These are phyloP conservation scores for Prunus padus DNA, from an alignment of 306 rosid genomes.

Conservation along the genomic window DNA sequence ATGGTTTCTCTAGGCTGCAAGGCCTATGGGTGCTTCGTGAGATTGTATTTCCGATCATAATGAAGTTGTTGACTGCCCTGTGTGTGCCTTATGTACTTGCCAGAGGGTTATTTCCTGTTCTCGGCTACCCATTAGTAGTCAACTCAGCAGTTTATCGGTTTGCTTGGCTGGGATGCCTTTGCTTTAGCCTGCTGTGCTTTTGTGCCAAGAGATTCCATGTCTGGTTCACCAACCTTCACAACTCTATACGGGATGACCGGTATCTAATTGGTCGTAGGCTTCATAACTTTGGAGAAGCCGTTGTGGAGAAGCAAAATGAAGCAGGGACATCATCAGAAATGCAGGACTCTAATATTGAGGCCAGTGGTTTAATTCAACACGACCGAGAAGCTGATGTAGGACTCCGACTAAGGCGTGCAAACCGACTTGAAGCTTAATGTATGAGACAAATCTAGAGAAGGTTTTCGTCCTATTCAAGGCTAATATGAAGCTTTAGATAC, in stretches of 20 bases:
- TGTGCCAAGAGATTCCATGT: conserved; percentile 96
- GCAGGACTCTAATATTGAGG: conserved; percentile 33
- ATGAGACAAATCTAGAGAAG: not conserved
- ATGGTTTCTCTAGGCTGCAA: conserved; percentile 94
- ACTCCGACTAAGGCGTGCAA: conserved; percentile 57
- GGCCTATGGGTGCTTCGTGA: conserved; percentile 97
- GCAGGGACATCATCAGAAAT: conserved; percentile 35
- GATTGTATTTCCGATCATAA: conserved; percentile 90
- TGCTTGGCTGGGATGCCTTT: conserved; percentile 98
- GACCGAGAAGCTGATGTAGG: conserved; percentile 71
- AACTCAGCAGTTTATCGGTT: conserved; percentile 96
- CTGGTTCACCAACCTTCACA: conserved; percentile 98
- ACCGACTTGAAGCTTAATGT: conserved; percentile 30
- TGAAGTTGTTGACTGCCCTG: conserved; percentile 89
- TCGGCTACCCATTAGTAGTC: conserved; percentile 90
- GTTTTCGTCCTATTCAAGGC: conserved; percentile 22
- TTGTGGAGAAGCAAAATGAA: conserved; percentile 35
- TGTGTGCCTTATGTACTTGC: conserved; percentile 93
- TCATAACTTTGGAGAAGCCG: conserved; percentile 86
- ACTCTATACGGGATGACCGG: conserved; percentile 94
- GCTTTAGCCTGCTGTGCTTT: conserved; percentile 73
- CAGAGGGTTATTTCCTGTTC: conserved; percentile 86
- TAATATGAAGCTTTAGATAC: conserved; percentile 28
- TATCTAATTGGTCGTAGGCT: conserved; percentile 88
- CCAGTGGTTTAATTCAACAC: conserved; percentile 33